Evolutionary conservation across 495 filamentous ascomycete genomes (phyloP), one percentile per base, ranked within the genome.

Genomic region (Tetracladium marchalianum): DNA sequence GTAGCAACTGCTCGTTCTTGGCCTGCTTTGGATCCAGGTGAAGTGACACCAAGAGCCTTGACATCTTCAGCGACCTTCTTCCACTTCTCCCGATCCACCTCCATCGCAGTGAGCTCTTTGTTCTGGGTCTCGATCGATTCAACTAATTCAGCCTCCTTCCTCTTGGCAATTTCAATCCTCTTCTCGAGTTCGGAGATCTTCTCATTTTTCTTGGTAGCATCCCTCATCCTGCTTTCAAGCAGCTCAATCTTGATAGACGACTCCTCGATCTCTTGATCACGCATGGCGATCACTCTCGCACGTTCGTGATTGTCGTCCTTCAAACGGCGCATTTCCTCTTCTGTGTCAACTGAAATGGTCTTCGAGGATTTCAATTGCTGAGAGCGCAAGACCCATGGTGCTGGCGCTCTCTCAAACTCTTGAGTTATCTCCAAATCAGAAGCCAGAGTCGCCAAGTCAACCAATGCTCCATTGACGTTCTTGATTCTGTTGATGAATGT

Each of bases 181-280:
- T 62, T 61, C 55, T 87, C 82, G 1, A 87, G 70, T 31, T 82
- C 80, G 22, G 68, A 70, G 44, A 88, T 82, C 17, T 69, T 66
- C 19, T 75, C 70, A 17, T 73, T 66, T 59, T 83, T 81, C 47
- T 86, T 83, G 31, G 82, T 76, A 11, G 85, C 77, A 53, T 94
- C 89, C 35, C 84, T 78, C 73, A 81, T 84, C 12, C 82, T 73
- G 17, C 75, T 72, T 58, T 95, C 90, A 37, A 97, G 81, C 5
- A 87, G 85, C 63, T 96, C 92, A 57, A 95, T 90, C 62, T 94
- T 93, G 49, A 95, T 84, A 2, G 78, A 76, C 9, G 87, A 73
- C 31, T 86, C 85, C 52, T 84, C 82, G 15, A 87, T 66, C 18
- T 68, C 69, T 47, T 84, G 70, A 34, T 89, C 82, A 24, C 77